phyloP scores from a whole-genome alignment of 176 grass and related monocot genomes.

The sorghum (Sorghum bicolor) region DNA sequence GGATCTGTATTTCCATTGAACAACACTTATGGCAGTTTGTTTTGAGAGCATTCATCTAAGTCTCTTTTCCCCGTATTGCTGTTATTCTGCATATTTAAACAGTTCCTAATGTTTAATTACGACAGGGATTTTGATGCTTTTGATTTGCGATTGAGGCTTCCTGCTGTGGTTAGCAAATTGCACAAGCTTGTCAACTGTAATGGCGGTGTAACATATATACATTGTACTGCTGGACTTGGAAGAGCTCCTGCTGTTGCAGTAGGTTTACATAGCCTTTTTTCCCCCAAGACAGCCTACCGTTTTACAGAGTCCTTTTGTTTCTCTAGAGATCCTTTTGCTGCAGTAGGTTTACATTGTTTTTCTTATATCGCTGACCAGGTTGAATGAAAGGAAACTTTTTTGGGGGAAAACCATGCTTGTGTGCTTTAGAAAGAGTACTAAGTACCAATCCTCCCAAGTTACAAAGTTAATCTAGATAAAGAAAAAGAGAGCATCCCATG shows the following conservation, averaged over 20 bases:
- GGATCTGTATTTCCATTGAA: background rate
- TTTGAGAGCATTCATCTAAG: background rate
- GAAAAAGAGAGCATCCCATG: background rate
- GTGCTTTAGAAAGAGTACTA: background rate
- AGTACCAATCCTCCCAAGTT: background rate
- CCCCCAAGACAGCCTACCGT: background rate
- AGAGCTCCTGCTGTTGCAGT: slow-evolving; percentile 91
- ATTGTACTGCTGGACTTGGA: slow-evolving; percentile 98
- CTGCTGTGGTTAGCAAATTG: slow-evolving; percentile 87
- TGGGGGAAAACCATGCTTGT: background rate
- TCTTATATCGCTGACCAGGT: background rate
- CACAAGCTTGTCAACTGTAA: slow-evolving; percentile 68
- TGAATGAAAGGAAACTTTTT: background rate
- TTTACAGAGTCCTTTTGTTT: background rate
- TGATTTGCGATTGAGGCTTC: slow-evolving; percentile 96
- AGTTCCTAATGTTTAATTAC: slow-evolving; percentile 24
- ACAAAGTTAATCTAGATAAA: background rate
- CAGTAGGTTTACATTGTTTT: background rate
- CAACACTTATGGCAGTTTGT: background rate
- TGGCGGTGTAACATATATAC: slow-evolving; percentile 90
- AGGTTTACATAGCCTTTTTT: slow-evolving; percentile 27
- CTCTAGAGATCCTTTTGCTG: background rate
- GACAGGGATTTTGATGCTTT: slow-evolving; percentile 99
- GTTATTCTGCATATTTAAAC: background rate
- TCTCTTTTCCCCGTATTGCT: background rate